phyloP scores from a whole-genome alignment of 305 asterid genomes.

The Solanum hybrid region DNA sequence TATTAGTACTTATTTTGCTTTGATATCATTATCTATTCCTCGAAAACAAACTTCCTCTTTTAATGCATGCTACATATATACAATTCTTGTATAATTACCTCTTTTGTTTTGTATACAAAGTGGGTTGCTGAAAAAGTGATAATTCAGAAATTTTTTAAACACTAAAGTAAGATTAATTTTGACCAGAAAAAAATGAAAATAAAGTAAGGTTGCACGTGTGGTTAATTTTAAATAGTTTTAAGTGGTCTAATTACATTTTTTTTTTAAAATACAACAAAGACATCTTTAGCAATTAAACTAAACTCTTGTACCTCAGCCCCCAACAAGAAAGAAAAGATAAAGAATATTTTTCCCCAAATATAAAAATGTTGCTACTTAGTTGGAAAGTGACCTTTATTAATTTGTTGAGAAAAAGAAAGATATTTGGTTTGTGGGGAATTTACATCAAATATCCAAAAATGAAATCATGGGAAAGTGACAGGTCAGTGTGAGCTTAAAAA shows the following conservation, averaged over 20 bases:
- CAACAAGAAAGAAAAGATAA: background rate
- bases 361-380: background rate
- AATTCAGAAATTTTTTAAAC: background rate
- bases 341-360: background rate
- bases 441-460: conserved; percentile 9
- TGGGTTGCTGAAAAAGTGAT: background rate
- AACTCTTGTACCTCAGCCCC: background rate
- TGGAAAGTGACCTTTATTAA: conserved; percentile 18
- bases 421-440: conserved; percentile 1
- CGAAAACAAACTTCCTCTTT: background rate
- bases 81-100: background rate
- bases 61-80: background rate
- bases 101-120: background rate
- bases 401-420: background rate
- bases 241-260: background rate
- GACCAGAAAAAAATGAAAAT: background rate
- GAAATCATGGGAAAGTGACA: conserved; percentile 21
- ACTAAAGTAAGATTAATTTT: background rate
- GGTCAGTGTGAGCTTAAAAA: background rate
- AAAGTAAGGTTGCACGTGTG: conserved; percentile 7
- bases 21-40: background rate
- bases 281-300: background rate
- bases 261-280: background rate
- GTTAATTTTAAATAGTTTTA: background rate
- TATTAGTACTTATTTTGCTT: background rate